These are phyloP conservation scores for Poa annua DNA, from an alignment of 176 grass and related monocot genomes.

Conservation along the genomic window DNA sequence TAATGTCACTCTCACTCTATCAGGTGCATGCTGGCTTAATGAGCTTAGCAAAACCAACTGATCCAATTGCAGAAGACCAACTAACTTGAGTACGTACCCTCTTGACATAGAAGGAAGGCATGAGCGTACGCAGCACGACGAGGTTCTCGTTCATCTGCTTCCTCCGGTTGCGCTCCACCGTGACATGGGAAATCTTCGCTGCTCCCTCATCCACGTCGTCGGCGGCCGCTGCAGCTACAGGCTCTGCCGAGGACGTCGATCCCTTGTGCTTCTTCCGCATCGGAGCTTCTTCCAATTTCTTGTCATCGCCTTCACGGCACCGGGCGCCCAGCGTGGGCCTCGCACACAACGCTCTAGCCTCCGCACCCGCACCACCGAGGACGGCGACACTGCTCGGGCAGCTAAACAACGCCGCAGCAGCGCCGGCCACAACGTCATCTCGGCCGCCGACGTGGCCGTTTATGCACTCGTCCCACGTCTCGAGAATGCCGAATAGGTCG, in stretches of 20 bases:
- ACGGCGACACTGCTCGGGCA: background rate
- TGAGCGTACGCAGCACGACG: slow-evolving; percentile 62
- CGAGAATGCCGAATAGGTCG: slow-evolving; percentile 68
- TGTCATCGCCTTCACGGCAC: slow-evolving; percentile 16
- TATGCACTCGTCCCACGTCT: slow-evolving; percentile 59
- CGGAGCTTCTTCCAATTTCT: background rate
- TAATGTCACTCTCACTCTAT: background rate
- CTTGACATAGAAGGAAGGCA: slow-evolving; percentile 84
- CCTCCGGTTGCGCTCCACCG: slow-evolving; percentile 83
- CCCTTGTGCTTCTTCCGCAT: slow-evolving; percentile 55
- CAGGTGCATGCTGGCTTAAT: background rate
- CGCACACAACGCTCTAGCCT: background rate
- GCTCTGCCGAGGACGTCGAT: background rate
- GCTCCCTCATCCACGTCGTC: background rate
- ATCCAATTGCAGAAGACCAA: background rate
- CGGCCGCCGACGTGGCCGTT: background rate
- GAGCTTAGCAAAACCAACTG: background rate
- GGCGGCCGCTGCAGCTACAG: background rate
- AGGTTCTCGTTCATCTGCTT: slow-evolving; percentile 89
- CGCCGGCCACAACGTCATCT: background rate
- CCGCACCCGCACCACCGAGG: background rate
- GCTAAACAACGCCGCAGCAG: background rate
- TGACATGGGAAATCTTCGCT: slow-evolving; percentile 57
- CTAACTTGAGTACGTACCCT: slow-evolving; percentile 31
- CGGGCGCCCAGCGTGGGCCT: background rate